Evolutionary conservation across 78 protist genomes (phyloP).

Genomic region (Dictyostelium capitatum): DNA sequence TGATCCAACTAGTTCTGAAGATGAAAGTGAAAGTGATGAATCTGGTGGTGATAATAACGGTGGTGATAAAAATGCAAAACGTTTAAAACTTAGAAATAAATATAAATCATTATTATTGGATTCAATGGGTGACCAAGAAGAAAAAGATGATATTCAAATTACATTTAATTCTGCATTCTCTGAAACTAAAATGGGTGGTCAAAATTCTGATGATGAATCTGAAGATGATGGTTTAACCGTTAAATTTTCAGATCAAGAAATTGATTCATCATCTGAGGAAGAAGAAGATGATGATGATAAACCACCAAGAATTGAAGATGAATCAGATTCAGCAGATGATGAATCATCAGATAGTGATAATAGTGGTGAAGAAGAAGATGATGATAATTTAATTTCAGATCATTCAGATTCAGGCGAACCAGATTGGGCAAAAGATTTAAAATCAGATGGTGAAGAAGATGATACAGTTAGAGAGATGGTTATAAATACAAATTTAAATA

Average conservation of each 20-base stretch:
- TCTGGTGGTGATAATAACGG: background rate
- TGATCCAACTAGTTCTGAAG: conserved; percentile 48
- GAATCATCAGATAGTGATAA: conserved; percentile 27
- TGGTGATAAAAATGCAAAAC: background rate
- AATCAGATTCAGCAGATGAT: conserved; percentile 23
- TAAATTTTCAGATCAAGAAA: conserved; percentile 43
- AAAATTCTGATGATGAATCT: conserved; percentile 2
- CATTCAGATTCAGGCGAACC: conserved; percentile 25
- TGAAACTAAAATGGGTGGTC: background rate
- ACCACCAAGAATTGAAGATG: background rate
- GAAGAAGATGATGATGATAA: conserved; percentile 25
- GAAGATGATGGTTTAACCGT: conserved; percentile 50
- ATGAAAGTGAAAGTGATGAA: background rate
- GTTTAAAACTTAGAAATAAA: conserved; percentile 24
- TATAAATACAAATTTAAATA: conserved; percentile 31
- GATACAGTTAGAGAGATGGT: conserved; percentile 55
- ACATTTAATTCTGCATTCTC: conserved; percentile 80
- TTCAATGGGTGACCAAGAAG: background rate
- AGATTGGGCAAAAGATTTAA: conserved; percentile 53
- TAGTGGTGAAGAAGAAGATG: background rate
- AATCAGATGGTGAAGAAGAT: conserved; percentile 20
- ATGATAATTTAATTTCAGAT: conserved; percentile 29
- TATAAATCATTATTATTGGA: conserved; percentile 42
- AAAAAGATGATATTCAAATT: conserved; percentile 70
- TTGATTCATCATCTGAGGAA: conserved; percentile 21